Percentiles rank a stretch among this genome's conserved stretches.
Evolutionary conservation across 164 flowering plant genomes (phyloP).

Genomic region (Piper betle): DNA sequence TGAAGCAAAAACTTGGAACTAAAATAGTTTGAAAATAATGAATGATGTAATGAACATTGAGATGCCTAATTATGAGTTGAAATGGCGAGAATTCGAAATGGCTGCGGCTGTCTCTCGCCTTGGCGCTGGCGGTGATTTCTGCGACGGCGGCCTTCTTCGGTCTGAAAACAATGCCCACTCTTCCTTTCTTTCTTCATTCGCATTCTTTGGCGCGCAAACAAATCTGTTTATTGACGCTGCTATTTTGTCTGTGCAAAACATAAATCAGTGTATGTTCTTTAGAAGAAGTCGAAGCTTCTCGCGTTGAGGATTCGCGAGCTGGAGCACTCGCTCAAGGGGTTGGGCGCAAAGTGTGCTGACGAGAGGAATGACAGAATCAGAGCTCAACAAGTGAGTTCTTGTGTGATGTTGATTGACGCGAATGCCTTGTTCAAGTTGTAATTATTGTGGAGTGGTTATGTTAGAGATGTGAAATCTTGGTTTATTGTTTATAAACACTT

Average conservation of each 20-base stretch:
- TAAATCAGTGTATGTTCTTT: conserved; percentile 23
- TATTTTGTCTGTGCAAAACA: too few species aligned
- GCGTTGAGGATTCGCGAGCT: conserved; percentile 31
- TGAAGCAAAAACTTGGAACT: too few species aligned
- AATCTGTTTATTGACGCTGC: background rate
- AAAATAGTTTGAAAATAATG: too few species aligned
- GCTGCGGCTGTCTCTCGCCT: conserved; percentile 16
- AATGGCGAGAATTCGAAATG: conserved; percentile 16
- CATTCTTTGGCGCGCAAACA: background rate
- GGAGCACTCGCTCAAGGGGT: conserved; percentile 40
- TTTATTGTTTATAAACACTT: too few species aligned
- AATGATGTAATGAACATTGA: too few species aligned
- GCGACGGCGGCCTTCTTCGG: conserved; percentile 32
- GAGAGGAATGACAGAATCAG: conserved; percentile 87
- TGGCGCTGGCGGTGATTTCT: conserved; percentile 29
- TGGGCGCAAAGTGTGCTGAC: conserved; percentile 40
- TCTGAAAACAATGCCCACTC: conserved; percentile 8
- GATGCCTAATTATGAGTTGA: too few species aligned
- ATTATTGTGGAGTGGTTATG: too few species aligned
- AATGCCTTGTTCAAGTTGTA: background rate
- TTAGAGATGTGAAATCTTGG: too few species aligned
- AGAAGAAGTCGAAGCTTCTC: conserved; percentile 22
- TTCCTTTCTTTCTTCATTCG: background rate
- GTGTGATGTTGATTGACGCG: background rate
- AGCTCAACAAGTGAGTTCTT: conserved; percentile 78